Base-by-base conservation (phyloP, 2,329 filamentous ascomycete species). In the Trichoderma endophyticum region DNA sequence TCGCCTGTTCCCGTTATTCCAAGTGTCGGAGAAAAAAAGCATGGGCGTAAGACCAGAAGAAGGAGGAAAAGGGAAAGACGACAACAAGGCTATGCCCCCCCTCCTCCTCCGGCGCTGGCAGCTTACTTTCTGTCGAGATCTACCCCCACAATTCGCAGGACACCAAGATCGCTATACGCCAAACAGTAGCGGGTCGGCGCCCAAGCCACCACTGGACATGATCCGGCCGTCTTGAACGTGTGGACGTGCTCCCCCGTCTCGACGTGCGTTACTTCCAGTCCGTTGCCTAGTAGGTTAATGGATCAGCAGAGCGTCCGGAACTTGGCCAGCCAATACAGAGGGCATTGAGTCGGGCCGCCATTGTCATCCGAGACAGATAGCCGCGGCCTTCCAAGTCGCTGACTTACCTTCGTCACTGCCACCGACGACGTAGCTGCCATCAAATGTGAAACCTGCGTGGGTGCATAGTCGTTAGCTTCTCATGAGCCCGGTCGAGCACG, bases 181-280 rank as follows among this genome's bases (percentile, higher is more conserved):
- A 95, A 81, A 75, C 88, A 90, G 79, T 95, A 95, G 71, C 90
- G 86, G 56, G 87, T 90, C 3, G 93, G 93, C 74, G 93, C 92
- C 92, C 92, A 95, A 3, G 91, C 88, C 8, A 94, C 91, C 12
- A 92, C 86, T 1, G 89, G 88, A 70, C 88, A 89, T 14, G 90
- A 83, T 26, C 88, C 87, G 1, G 85, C 84, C 11, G 92, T 91
- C 80, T 93, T 93, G 75, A 94, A 86, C 2, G 87, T 92, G 78
- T 93, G 87, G 15, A 94, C 87, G 74, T 89, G 86, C 59, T 94
- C 92, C 26, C 92, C 92, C 4, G 89, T 91, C 79, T 95, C 92
- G 1, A 89, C 88, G 78, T 94, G 92, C 24, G 88, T 89, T 56
- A 94, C 88, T 63, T 93, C 89, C 34, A 95, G 80, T 11, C 91